Evolutionary conservation across 1,284 basidiomycete genomes (phyloP), one percentile per base, ranked within the genome.

Genomic region (Sphaerobolus stellatus): DNA sequence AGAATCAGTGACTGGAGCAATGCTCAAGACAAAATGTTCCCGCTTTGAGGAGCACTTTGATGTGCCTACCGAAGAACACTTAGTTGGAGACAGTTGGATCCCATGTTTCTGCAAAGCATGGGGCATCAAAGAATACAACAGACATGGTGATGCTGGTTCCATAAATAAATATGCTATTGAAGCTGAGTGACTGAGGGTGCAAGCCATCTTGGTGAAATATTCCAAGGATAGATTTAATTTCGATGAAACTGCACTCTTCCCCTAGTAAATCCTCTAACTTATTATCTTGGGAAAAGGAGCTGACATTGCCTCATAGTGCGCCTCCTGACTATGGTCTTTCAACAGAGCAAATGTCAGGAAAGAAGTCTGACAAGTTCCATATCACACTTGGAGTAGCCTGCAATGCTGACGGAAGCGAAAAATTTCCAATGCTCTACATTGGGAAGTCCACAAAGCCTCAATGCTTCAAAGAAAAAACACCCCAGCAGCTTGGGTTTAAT

Each of bases 231-330:
- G 70, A 28, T 71, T 68, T 48, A 73, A 72, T 50, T 64, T 69
- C 62, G 71, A 74, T 62, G 67, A 73, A 54, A 71, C 71, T 6
- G 68, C 67, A 1, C 51, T 72, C 4, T 70, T 70, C 53, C 71
- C 65, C 59, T 65, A 46, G 62, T 71, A 58, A 38, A 62, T 11
- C 5, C 6, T 24, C 14, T n/a, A n/a, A n/a, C 6, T 25, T 9
- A 4, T 13, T 25, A 6, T 14, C 22, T 16, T 34, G 2, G 9
- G 25, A 18, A 53, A 31, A 2, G 40, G 14, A 2, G 9, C 22
- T 22, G 28, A n/a, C 4, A 24, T n/a, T n/a, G n/a, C n/a, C n/a
- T 18, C 16, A 45, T 47, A 55, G 59, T 9, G 52, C 61, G 54
- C 53, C 57, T 22, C 64, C 64, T 6, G 59, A 65, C 36, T 53